Base-by-base conservation (phyloP, 306 rosid genomes). In the Vigna angularis region DNA sequence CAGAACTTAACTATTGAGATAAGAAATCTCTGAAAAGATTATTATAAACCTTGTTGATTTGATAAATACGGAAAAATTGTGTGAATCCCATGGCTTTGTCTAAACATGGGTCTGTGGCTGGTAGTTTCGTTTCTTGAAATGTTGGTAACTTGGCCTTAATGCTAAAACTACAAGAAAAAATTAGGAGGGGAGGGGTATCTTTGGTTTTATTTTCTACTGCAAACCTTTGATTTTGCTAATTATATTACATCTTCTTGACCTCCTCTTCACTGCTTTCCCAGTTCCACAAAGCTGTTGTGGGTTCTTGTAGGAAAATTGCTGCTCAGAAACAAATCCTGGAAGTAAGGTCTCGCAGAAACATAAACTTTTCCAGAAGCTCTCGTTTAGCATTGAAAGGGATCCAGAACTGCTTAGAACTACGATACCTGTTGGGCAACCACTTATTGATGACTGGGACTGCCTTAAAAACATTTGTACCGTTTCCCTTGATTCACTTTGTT, bases 401-500 rank as follows among this genome's bases (percentile, higher is more conserved):
- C 78, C 89, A n/a, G 87, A 90, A 84, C 84, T 91, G 74, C 90
- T 96, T 62, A 71, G 79, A 4, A 56, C 79, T 45, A 81, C 90
- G 72, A 92, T 96, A 20, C 82, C 93, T 75, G 76, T 88, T 53
- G 98, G 97, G 69, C 84, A 71, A 70, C 91, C 99, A 14, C 93
- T 96, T 66, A 97, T 93, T 50, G 96, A 90, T 78, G 91, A 93
- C 81, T 93, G 98, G 98, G 86, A 83, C 79, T 96, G 98, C 80
- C 90, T 96, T 56, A 96, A 90, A 86, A 61, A 26, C 85, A 22
- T 50, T 91, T 93, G 99, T 96, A 91, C 64, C 20, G 12, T 20
- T 56, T 72, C 32, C 76, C 73, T 15, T 42, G 44, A 24, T 28
- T 47, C 57, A 42, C 40, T 72, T 42, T 75, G 59, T 76, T 66